Evolutionary conservation across 2,329 filamentous ascomycete genomes (phyloP).

Genomic region (Penicillium sp.): DNA sequence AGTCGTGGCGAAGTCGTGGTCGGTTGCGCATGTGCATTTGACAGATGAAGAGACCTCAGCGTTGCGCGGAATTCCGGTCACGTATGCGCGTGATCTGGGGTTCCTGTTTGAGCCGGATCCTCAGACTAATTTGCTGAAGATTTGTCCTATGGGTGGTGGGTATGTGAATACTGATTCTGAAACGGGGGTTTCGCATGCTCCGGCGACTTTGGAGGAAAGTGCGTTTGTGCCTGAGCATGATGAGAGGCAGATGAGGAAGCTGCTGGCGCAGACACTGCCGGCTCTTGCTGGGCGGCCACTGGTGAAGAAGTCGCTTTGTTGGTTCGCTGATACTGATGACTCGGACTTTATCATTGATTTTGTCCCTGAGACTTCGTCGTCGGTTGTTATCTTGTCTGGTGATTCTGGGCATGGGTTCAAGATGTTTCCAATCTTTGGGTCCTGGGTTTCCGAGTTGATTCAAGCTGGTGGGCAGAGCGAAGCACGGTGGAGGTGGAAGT

Average conservation of each 20-base stretch:
- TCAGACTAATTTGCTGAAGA: constrained; percentile 55
- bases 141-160: constrained; percentile 58
- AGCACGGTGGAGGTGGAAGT: constrained; percentile 54
- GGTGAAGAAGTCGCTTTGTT: constrained; percentile 58
- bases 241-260: constrained; percentile 50
- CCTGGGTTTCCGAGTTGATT: constrained; percentile 52
- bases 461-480: constrained; percentile 43
- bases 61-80: constrained; percentile 58
- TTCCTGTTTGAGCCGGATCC: constrained; percentile 65
- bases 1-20: constrained; percentile 56
- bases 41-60: constrained; percentile 52
- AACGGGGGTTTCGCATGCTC: constrained; percentile 43
- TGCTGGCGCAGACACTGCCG: constrained; percentile 53
- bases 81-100: constrained; percentile 58
- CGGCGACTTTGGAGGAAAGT: constrained; percentile 32
- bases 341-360: constrained; percentile 60
- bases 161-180: constrained; percentile 50
- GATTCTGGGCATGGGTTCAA: constrained; percentile 63
- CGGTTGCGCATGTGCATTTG: constrained; percentile 58
- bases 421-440: constrained; percentile 58
- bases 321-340: constrained; percentile 60
- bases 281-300: constrained; percentile 53
- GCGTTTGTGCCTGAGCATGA: constrained; percentile 54
- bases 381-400: constrained; percentile 52
- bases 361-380: constrained; percentile 48